Conservation (phyloP, 1,284 basidiomycete species). For the Schizophyllum commune region DNA sequence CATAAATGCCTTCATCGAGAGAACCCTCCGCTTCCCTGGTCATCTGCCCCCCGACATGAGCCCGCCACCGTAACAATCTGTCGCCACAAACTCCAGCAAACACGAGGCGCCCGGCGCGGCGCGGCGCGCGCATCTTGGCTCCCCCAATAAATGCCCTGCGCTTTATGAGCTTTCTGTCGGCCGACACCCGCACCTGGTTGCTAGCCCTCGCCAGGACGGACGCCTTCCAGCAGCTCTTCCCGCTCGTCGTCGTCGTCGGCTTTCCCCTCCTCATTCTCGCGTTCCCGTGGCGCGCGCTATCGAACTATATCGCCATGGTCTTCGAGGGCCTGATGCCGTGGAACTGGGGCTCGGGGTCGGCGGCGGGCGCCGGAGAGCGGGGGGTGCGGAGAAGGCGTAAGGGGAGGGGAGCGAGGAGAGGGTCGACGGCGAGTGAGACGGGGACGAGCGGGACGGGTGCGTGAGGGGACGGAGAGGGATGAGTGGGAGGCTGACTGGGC, state of each 20-base stretch:
- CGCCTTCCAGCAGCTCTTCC: conserved; percentile 46
- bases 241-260: conserved; percentile 45
- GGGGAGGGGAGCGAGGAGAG: conserved; percentile 18
- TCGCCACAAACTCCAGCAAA: too few relatives aligned
- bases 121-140: too few relatives aligned
- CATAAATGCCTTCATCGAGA: too few relatives aligned
- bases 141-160: too few relatives aligned
- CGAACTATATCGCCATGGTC: conserved; percentile 41
- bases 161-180: background rate
- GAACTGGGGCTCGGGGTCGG: conserved; percentile 36
- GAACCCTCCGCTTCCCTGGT: too few relatives aligned
- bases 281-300: conserved; percentile 26
- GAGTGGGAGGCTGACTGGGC: background rate
- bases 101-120: too few relatives aligned
- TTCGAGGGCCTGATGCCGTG: conserved; percentile 53
- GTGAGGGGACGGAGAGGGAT: background rate
- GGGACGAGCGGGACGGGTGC: conserved; percentile 17
- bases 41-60: too few relatives aligned
- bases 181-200: background rate
- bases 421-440: conserved; percentile 1
- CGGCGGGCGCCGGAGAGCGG: conserved; percentile 1
- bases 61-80: too few relatives aligned
- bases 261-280: conserved; percentile 45
- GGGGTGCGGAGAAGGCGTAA: conserved; percentile 17
- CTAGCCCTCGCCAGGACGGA: conserved; percentile 31